These are phyloP conservation scores for Boletus speciosus DNA, from an alignment of 768 basidiomycete species.

Conservation along the genomic window DNA sequence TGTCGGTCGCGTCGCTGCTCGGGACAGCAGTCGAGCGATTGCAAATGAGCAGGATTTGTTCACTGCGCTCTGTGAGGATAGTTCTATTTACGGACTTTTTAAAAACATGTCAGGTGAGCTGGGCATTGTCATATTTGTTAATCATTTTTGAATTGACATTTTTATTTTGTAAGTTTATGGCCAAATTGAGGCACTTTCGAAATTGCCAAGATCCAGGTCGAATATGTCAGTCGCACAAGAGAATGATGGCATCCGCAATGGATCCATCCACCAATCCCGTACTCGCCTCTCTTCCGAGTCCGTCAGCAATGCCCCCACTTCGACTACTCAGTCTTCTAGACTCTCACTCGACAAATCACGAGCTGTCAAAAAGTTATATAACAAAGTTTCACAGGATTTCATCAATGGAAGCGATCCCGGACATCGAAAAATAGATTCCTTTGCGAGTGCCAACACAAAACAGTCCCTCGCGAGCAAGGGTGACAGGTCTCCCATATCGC, in stretches of 20 bases:
- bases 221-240: slow-evolving; percentile 71
- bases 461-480: slow-evolving; percentile 31
- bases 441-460: slow-evolving; percentile 49
- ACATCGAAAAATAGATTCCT: slow-evolving; percentile 55
- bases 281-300: slow-evolving; percentile 42
- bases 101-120: slow-evolving; percentile 76
- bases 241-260: slow-evolving; percentile 38
- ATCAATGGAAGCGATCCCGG: slow-evolving; percentile 41
- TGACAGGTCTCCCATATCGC: slow-evolving; percentile 34
- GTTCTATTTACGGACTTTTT: slow-evolving; percentile 79
- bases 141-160: slow-evolving; percentile 16
- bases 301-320: slow-evolving; percentile 19
- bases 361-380: slow-evolving; percentile 55
- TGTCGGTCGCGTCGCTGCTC: slow-evolving; percentile 78
- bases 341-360: slow-evolving; percentile 65
- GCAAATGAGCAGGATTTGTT: slow-evolving; percentile 83
- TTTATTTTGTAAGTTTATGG: slow-evolving; percentile 55
- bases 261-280: slow-evolving; percentile 21
- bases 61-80: slow-evolving; percentile 86
- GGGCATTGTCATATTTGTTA: slow-evolving; percentile 15
- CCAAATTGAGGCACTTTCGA: slow-evolving; percentile 70
- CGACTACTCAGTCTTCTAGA: slow-evolving; percentile 35
- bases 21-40: slow-evolving; percentile 75
- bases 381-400: slow-evolving; percentile 40
- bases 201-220: slow-evolving; percentile 52